Evolutionary conservation across 768 basidiomycete species (phyloP).

Genomic region (Boletus bicolor): DNA sequence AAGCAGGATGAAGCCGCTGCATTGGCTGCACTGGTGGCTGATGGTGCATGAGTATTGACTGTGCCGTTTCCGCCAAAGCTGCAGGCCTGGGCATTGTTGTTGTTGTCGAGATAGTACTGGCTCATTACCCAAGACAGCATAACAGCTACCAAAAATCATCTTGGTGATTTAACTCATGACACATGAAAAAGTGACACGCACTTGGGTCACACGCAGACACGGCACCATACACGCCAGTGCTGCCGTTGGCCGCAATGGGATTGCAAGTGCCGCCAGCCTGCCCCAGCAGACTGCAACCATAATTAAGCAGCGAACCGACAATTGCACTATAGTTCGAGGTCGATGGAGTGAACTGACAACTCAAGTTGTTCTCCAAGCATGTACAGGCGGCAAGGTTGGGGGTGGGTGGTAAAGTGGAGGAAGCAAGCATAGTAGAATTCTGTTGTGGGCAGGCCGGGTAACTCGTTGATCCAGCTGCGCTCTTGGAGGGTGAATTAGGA

Average conservation of each 20-base stretch:
- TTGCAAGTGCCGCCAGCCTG: slow-evolving; percentile 57
- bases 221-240: slow-evolving; percentile 70
- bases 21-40: slow-evolving; percentile 45
- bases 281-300: slow-evolving; percentile 67
- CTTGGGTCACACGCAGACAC: slow-evolving; percentile 79
- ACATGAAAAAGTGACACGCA: slow-evolving; percentile 34
- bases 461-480: slow-evolving; percentile 47
- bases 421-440: slow-evolving; percentile 60
- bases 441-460: slow-evolving; percentile 61
- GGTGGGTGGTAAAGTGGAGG: slow-evolving; percentile 73
- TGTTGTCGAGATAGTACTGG: slow-evolving; percentile 65
- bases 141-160: slow-evolving; percentile 44
- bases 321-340: slow-evolving; percentile 58
- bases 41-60: slow-evolving; percentile 54
- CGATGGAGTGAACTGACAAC: slow-evolving; percentile 69
- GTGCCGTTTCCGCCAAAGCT: slow-evolving; percentile 85
- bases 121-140: slow-evolving; percentile 84
- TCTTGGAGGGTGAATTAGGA: slow-evolving; percentile 61
- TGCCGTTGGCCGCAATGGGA: slow-evolving; percentile 70
- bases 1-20: slow-evolving; percentile 67
- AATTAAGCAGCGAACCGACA: slow-evolving; percentile 60
- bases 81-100: slow-evolving; percentile 60
- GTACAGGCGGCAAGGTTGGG: slow-evolving; percentile 78
- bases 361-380: slow-evolving; percentile 65
- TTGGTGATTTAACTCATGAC: background rate